Conservation (phyloP, 305 asterid species). For the Rubia tinctorum region DNA sequence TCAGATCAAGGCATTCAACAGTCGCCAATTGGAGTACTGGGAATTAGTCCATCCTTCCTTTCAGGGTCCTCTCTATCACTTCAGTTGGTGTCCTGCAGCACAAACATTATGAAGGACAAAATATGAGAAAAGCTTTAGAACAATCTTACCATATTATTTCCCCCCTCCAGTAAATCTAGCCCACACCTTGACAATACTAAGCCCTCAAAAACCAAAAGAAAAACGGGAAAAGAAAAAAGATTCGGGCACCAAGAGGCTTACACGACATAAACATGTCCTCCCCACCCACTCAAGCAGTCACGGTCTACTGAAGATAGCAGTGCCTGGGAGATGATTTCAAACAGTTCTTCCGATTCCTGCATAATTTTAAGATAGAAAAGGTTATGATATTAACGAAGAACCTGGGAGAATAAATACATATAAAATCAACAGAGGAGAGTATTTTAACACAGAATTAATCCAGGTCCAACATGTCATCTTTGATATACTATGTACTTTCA, state of each 20-base stretch:
- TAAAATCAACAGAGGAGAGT: background rate
- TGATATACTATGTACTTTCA: background rate
- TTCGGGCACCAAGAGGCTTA: constrained; percentile 33
- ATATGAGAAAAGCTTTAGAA: background rate
- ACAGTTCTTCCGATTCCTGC: constrained; percentile 88
- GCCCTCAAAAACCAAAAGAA: background rate
- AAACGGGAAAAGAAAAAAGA: background rate
- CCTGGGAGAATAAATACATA: background rate
- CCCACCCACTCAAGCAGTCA: constrained; percentile 99
- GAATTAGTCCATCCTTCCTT: constrained; percentile 80
- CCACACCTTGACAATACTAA: background rate
- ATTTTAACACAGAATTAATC: background rate
- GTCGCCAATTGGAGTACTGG: background rate
- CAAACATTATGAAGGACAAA: background rate
- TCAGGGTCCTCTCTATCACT: constrained; percentile 84
- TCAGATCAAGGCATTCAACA: background rate
- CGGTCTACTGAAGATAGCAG: constrained; percentile 87
- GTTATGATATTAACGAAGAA: background rate
- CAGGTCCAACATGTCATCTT: background rate
- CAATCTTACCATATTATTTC: background rate
- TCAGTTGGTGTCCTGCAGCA: constrained; percentile 88
- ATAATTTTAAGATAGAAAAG: constrained; percentile 8
- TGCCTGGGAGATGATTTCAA: constrained; percentile 95
- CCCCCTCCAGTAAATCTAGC: background rate
- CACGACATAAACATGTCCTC: constrained; percentile 96